phyloP scores from a whole-genome alignment of 2,329 filamentous ascomycete genomes.

The Penicillium sp. region DNA sequence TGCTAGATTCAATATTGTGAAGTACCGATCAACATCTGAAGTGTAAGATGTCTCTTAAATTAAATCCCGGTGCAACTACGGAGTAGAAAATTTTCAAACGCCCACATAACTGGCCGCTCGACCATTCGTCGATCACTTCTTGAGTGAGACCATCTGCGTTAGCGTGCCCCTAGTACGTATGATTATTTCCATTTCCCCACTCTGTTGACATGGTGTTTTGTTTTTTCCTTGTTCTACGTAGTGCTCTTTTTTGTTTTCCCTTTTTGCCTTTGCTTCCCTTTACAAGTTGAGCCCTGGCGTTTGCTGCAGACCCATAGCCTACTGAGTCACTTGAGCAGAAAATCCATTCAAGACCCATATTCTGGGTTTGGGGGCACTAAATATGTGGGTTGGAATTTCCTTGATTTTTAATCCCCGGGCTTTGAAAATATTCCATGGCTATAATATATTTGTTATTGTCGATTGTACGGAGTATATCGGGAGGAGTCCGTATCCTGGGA shows the following conservation, averaged over 20 bases:
- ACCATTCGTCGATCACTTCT: conserved; percentile 25
- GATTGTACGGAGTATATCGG: not conserved
- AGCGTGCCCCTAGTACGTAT: conserved; percentile 25
- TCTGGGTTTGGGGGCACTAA: not conserved
- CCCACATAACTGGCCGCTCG: conserved; percentile 7
- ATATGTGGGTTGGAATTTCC: not conserved
- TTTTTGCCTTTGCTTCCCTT: not conserved
- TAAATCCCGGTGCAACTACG: not conserved
- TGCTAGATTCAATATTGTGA: not conserved
- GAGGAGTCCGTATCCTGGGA: not conserved
- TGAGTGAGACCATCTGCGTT: conserved; percentile 25
- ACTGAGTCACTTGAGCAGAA: not conserved
- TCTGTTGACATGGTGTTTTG: conserved; percentile 2
- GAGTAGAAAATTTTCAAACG: conserved; percentile 14
- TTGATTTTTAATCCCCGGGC: not conserved
- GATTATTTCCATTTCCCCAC: conserved; percentile 21
- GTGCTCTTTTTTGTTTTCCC: not conserved
- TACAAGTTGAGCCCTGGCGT: conserved; percentile 15
- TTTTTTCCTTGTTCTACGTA: not conserved
- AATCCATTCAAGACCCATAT: not conserved
- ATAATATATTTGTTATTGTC: not conserved
- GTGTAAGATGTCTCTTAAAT: not conserved
- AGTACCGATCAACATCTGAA: not conserved
- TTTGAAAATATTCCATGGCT: not conserved
- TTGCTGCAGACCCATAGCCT: not conserved